A percentile compares a stretch with the other conserved stretches of the same genome.
phyloP scores from a whole-genome alignment of 305 asterid genomes.

The Rubia balearica region DNA sequence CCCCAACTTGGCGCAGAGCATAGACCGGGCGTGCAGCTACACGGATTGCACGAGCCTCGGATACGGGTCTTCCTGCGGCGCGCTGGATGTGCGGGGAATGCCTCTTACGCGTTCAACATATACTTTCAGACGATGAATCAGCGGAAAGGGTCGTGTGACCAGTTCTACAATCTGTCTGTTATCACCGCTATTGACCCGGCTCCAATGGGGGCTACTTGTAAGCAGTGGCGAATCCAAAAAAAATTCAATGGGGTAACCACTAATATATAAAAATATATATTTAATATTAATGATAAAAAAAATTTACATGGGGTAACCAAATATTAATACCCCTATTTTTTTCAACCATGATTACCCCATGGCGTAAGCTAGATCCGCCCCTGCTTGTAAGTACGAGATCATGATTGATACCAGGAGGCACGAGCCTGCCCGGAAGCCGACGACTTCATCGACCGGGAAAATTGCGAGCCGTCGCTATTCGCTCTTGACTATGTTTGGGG shows the following conservation, averaged over 20 bases:
- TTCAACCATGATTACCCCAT: too few species aligned
- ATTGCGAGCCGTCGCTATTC: background rate
- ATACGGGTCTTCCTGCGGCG: constrained; percentile 57
- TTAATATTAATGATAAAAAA: too few species aligned
- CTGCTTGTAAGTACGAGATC: constrained; percentile 58
- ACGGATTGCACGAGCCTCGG: constrained; percentile 88
- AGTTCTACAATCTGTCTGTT: constrained; percentile 40
- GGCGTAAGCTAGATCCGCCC: too few species aligned
- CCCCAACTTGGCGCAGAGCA: constrained; percentile 37
- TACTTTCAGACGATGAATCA: constrained; percentile 66
- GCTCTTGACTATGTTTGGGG: constrained; percentile 10
- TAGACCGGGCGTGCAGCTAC: constrained; percentile 49
- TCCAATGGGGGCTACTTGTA: constrained; percentile 34
- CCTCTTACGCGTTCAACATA: constrained; percentile 67
- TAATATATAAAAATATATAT: too few species aligned
- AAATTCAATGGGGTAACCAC: too few species aligned
- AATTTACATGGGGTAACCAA: too few species aligned
- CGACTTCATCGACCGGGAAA: constrained; percentile 35
- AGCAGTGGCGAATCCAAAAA: constrained; percentile 12
- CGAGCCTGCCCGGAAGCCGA: constrained; percentile 28
- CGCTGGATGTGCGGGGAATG: constrained; percentile 41
- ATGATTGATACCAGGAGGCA: constrained; percentile 64
- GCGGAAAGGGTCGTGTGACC: constrained; percentile 61
- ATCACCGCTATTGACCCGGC: constrained; percentile 61
- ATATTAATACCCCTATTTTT: too few species aligned